Conservation (phyloP, 2,329 filamentous ascomycete genomes). For the Penicillium sp. region DNA sequence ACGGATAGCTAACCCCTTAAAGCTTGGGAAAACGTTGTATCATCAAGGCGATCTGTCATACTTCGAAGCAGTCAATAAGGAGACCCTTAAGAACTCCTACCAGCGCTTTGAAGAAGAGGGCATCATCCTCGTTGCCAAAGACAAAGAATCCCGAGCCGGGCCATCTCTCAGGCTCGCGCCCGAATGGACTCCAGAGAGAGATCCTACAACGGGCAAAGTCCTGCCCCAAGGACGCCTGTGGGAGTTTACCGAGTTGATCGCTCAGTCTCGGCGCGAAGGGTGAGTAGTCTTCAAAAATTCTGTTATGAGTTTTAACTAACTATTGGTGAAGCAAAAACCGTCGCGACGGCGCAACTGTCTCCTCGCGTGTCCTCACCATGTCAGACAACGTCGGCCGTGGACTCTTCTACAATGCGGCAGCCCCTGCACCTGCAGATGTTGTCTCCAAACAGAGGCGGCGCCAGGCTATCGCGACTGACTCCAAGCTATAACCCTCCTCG, state of each 20-base stretch:
- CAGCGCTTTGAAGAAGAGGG: slow-evolving; percentile 84
- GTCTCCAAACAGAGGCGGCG: slow-evolving; percentile 36
- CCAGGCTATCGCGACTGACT: slow-evolving; percentile 34
- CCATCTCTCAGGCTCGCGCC: slow-evolving; percentile 61
- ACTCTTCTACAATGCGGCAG: slow-evolving; percentile 53
- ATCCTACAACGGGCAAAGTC: slow-evolving; percentile 57
- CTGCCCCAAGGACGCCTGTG: slow-evolving; percentile 72
- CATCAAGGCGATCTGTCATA: slow-evolving; percentile 96
- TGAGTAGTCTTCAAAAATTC: slow-evolving; percentile 19
- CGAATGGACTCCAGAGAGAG: slow-evolving; percentile 69
- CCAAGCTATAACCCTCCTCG: slow-evolving; percentile 26
- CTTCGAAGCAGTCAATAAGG: slow-evolving; percentile 97
- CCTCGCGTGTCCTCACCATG: slow-evolving; percentile 70
- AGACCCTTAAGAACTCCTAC: slow-evolving; percentile 92
- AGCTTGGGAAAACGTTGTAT: slow-evolving; percentile 93
- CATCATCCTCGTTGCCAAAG: slow-evolving; percentile 70
- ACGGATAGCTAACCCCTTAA: slow-evolving; percentile 15
- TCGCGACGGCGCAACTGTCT: slow-evolving; percentile 86
- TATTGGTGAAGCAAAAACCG: slow-evolving; percentile 64
- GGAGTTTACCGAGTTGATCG: slow-evolving; percentile 88
- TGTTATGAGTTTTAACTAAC: not conserved
- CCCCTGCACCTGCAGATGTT: slow-evolving; percentile 26
- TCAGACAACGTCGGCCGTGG: slow-evolving; percentile 67
- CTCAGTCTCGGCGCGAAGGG: slow-evolving; percentile 76
- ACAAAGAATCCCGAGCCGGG: slow-evolving; percentile 49